A percentile compares a stretch with the other conserved stretches of the same genome.
Conservation (phyloP, 352 stramenopile species). For the Pelagophyceae sp. region DNA sequence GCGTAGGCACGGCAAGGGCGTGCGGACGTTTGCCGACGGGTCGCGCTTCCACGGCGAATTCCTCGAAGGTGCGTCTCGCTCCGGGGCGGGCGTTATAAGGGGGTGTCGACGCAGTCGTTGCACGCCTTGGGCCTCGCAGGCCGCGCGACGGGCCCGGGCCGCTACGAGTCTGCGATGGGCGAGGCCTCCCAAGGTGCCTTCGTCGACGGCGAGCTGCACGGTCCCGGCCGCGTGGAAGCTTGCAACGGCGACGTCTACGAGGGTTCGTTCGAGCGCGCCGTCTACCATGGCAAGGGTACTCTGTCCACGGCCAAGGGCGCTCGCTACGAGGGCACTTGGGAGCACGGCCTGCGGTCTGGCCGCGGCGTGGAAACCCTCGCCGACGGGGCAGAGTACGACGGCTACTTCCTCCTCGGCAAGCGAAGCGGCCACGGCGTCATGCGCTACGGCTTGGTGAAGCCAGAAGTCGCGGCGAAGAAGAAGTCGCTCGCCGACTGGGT, state of each 20-base stretch:
- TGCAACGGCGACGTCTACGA: slow-evolving; percentile 20
- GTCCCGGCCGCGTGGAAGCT: background rate
- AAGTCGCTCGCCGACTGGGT: background rate
- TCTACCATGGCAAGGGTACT: slow-evolving; percentile 15
- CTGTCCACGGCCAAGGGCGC: background rate
- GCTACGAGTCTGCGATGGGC: slow-evolving; percentile 17
- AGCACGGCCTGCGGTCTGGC: background rate
- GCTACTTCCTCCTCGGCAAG: slow-evolving; percentile 7
- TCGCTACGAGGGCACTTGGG: background rate
- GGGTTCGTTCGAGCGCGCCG: slow-evolving; percentile 23
- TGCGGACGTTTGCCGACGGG: slow-evolving; percentile 27
- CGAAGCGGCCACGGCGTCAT: slow-evolving; percentile 11
- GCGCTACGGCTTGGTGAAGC: background rate
- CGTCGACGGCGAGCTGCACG: slow-evolving; percentile 26
- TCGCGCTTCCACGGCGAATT: slow-evolving; percentile 29
- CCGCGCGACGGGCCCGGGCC: slow-evolving; percentile 16
- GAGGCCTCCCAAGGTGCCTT: slow-evolving; percentile 28
- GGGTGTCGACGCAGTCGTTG: slow-evolving; percentile 23
- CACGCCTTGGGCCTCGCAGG: no score
- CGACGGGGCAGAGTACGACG: slow-evolving; percentile 23
- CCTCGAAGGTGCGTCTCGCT: slow-evolving; percentile 25
- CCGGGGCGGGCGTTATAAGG: slow-evolving; percentile 22
- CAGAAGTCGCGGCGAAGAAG: no score
- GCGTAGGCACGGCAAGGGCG: slow-evolving; percentile 23
- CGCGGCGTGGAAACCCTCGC: slow-evolving; percentile 20